Evolutionary conservation across 768 basidiomycete genomes (phyloP), one percentile per base, ranked within the genome.

Genomic region (Multifurca ochricompacta): DNA sequence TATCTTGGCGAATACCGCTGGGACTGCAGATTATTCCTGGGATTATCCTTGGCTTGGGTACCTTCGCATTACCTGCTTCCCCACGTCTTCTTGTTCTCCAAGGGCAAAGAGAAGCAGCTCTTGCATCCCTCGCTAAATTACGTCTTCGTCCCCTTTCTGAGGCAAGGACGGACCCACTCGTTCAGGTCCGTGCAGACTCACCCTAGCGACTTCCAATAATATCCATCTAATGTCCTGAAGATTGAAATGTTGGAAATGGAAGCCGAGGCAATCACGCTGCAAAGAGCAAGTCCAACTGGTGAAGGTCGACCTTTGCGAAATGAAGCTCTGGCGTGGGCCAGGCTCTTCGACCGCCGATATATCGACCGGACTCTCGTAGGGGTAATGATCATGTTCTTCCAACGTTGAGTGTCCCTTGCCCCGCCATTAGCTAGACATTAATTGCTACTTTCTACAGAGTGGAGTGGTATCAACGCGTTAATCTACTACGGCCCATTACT

Each of bases 401-500:
- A 91, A 68, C 89, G 88, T n/a, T 87, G 59, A 36, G 82, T 68
- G 16, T 25, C 43, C 41, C 43, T 6, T 36, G 30, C n/a, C 35
- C 47, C 16, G 51, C 48, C 16, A 7, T 9, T 9, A 23, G 16
- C 19, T 18, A 28, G 43, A 50, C 11, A 9, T n/a, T 14, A 23
- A 40, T 13, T 21, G 31, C 16, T 1, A 14, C 9, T 8, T 14
- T 7, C 8, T 41, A 21, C 45, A 91, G 87, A 91, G 70, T 91
- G 89, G 89, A 84, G 81, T 54, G 89, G 89, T 2, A 91, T 91
- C 58, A 91, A 91, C 63, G 87, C 89, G 9, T 65, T 91, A 30
- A 71, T 91, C 7, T 91, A 91, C 62, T 91, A 89, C 60, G 88
- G 87, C 0, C 89, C 89, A 1, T 81, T 79, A 0, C 72, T 91